Conservation (phyloP, 768 basidiomycete species). For the Podaxis pistillaris region DNA sequence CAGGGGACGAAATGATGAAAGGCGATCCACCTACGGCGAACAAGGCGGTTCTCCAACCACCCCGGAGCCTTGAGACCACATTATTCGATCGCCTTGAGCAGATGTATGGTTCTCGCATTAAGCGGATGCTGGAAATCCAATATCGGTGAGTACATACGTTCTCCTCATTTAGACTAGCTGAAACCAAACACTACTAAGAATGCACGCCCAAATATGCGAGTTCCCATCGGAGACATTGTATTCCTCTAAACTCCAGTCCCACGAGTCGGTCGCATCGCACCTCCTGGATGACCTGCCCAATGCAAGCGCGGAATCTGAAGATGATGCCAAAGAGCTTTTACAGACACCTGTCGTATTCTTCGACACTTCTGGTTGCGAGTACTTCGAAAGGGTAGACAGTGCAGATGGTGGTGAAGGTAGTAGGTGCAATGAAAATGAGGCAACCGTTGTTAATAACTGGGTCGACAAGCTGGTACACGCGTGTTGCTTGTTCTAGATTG, state of each 20-base stretch:
- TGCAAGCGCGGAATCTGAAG: constrained; percentile 49
- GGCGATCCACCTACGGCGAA: constrained; percentile 15
- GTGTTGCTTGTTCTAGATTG: neutral
- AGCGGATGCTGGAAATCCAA: constrained; percentile 85
- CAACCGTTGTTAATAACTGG: constrained; percentile 79
- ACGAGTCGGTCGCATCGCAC: constrained; percentile 68
- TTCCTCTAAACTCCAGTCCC: constrained; percentile 63
- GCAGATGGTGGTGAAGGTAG: constrained; percentile 82
- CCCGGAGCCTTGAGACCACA: constrained; percentile 80
- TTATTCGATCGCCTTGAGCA: constrained; percentile 89
- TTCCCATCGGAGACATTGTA: constrained; percentile 89
- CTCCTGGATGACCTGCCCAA: constrained; percentile 71
- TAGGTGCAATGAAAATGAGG: constrained; percentile 94
- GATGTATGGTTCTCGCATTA: constrained; percentile 82
- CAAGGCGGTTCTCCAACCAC: constrained; percentile 43
- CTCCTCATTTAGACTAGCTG: neutral
- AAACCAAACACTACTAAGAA: constrained; percentile 48
- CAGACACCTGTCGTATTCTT: constrained; percentile 85
- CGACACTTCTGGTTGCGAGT: constrained; percentile 93
- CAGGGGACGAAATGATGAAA: constrained; percentile 13
- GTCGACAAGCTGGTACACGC: constrained; percentile 67
- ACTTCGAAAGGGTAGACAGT: constrained; percentile 74
- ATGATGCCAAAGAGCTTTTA: constrained; percentile 70
- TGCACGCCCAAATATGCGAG: constrained; percentile 82
- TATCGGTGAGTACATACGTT: constrained; percentile 60